Base-by-base conservation (phyloP, 1,284 basidiomycete genomes). In the Sanghuangporus weigelae region DNA sequence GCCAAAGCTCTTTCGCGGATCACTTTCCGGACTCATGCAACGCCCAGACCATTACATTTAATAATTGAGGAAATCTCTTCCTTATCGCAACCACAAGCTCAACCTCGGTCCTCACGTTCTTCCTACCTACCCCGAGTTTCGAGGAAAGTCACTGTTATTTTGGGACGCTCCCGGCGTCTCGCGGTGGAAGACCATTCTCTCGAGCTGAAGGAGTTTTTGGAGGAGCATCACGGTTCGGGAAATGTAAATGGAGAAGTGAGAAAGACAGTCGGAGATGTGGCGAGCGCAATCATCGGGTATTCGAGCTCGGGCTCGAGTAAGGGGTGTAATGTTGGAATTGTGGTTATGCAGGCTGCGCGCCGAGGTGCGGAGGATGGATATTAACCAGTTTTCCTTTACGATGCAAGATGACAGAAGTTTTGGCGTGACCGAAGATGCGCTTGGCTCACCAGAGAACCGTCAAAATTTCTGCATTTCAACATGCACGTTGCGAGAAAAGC, bases 241-340 rank as follows among this genome's bases (percentile, higher is more conserved):
- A 75, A 71, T 39, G 74, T 85, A 10, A 78, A 78, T 1, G 68
- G 74, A 19, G 85, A 87, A 68, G 84, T 93, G 65, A 80, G 83
- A 72, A 90, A 90, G 81, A 92, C 92, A 4, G 79, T 94, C 51
- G 93, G 93, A 2, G 91, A 94, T 73, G 84, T 89, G n/a, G 89
- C 85, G 11, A 84, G 86, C 19, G 85, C 86, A 35, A 82, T 92
- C 71, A 83, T 93, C 14, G 44, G 44, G 16, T n/a, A n/a, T 46
- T 16, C 44, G 44, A 19, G 44, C 1, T 7, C 44, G 44, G 6
- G 16, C 16, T n/a, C 44, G 8, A n/a, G 44, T 46, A 78, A 82
- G 1, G 82, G 85, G 1, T 78, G 79, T 60, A 81, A 81, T 48
- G 81, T 84, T 7, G 89, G 85, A 53, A 74, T 91, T 64, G 77